Evolutionary conservation across 768 basidiomycete genomes (phyloP), one percentile per base, ranked within the genome.

Genomic region (Leucosporidium creatinivorum): DNA sequence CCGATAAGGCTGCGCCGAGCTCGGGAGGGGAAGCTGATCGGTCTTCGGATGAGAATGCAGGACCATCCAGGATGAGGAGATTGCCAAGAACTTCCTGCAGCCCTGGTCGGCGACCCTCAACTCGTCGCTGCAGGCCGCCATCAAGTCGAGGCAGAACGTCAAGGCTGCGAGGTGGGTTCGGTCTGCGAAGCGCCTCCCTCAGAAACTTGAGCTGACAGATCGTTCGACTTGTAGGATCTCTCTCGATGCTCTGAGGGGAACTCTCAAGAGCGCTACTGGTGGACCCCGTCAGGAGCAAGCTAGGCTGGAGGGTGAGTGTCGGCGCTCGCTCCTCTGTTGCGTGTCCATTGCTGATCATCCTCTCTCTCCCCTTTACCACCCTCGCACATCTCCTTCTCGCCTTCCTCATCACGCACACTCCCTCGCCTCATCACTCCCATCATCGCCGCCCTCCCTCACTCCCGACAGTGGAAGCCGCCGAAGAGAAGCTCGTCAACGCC

Each of bases 401-500:
- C 25, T 3, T 4, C 18, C 8, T 52, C 36, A 25, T 5, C 1
- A 1, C 18, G 26, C 25, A 1, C 4, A 21, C 25, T 4, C 26
- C 4, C 39, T 8, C 30, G 9, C 55, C 21, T 17, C 28, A 17
- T 31, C 30, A 7, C 54, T 3, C 30, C 30, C 19, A 25, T 10
- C 33, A 33, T 10, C 33, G 33, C 33, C 33, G 33, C 5, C 10
- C 33, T 33, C 10, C 39, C 1, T 25, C 6, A 56, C 28, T 12
- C 66, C 13, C 57, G 8, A 36, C 39, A 69, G 80, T 82, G 54
- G 81, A 82, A 66, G 78, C 79, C 48, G 79, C 79, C 18, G 81
- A 82, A 67, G 96, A 99, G 77, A 91, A 93, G 78, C 85, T 98
- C 39, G 96, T 98, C 8, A 93, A 93, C 77, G 92, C 91, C 82